These are phyloP conservation scores for Zoysia matrella DNA, from an alignment of 202 grass and related monocot species.

Conservation along the genomic window DNA sequence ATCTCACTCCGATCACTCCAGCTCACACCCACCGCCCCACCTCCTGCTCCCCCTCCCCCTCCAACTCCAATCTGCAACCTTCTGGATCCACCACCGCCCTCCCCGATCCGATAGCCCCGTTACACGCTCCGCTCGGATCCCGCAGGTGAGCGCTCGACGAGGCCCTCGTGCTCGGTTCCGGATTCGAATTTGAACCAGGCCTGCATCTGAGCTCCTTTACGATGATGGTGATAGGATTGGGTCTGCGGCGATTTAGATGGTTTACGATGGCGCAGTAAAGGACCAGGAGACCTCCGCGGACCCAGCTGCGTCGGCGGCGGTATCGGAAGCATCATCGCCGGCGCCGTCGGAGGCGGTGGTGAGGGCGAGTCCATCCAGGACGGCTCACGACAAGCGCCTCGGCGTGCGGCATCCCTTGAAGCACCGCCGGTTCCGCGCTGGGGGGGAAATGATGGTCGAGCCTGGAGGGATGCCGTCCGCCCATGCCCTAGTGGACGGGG, in stretches of 20 bases:
- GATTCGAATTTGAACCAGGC: slow-evolving; percentile 24
- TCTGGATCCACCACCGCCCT: slow-evolving; percentile 28
- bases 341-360: not conserved
- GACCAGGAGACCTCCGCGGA: slow-evolving; percentile 53
- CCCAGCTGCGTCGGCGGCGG: slow-evolving; percentile 20
- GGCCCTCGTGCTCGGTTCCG: not conserved
- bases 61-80: not conserved
- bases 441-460: slow-evolving; percentile 66
- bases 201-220: slow-evolving; percentile 29
- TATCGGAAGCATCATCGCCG: slow-evolving; percentile 10
- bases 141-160: slow-evolving; percentile 37
- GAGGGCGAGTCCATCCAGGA: slow-evolving; percentile 12
- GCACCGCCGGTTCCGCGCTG: slow-evolving; percentile 58
- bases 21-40: no score
- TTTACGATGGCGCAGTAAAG: slow-evolving; percentile 76
- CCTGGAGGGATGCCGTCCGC: slow-evolving; percentile 44
- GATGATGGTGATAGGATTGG: not conserved
- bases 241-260: slow-evolving; percentile 68
- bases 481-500: not conserved
- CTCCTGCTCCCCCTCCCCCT: no score
- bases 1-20: no score
- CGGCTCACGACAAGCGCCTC: slow-evolving; percentile 54
- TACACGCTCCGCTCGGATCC: slow-evolving; percentile 45
- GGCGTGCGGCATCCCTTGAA: slow-evolving; percentile 70
- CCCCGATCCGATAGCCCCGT: slow-evolving; percentile 19